phyloP scores from a whole-genome alignment of 2,329 filamentous ascomycete genomes.

The Venturia effusa region DNA sequence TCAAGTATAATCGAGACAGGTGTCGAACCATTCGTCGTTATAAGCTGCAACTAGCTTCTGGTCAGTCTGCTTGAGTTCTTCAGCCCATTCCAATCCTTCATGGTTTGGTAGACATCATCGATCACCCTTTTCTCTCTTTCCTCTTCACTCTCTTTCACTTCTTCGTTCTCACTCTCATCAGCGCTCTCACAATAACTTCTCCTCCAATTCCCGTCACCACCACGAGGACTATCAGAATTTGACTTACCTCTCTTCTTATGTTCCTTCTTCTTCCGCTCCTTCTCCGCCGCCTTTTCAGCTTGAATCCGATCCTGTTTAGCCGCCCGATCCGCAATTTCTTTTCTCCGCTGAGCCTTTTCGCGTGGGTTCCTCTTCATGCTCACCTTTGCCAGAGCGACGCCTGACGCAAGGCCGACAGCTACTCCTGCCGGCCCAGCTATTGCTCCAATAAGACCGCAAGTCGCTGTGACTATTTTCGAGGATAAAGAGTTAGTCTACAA shows the following conservation, averaged over 20 bases:
- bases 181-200: background rate
- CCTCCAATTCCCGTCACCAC: background rate
- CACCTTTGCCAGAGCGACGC: background rate
- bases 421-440: background rate
- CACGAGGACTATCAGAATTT: background rate
- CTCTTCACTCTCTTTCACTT: background rate
- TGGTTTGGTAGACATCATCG: background rate
- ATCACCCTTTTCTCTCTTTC: background rate
- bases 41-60: background rate
- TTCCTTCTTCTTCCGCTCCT: background rate
- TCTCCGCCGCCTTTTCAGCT: background rate
- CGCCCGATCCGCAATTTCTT: background rate
- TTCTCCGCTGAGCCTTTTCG: background rate
- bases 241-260: background rate
- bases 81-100: background rate
- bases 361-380: background rate
- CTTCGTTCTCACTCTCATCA: too few species aligned
- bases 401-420: background rate
- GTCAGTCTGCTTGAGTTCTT: background rate
- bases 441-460: slow-evolving; percentile 1
- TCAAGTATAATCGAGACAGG: slow-evolving; percentile 3
- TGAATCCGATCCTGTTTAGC: background rate
- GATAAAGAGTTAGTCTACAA: background rate
- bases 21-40: background rate
- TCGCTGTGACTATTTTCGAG: background rate